A percentile compares a stretch with the other conserved stretches of the same genome.
These are phyloP conservation scores for Brettanomyces custersianus DNA, from an alignment of 805 yeast genomes.

Conservation along the genomic window DNA sequence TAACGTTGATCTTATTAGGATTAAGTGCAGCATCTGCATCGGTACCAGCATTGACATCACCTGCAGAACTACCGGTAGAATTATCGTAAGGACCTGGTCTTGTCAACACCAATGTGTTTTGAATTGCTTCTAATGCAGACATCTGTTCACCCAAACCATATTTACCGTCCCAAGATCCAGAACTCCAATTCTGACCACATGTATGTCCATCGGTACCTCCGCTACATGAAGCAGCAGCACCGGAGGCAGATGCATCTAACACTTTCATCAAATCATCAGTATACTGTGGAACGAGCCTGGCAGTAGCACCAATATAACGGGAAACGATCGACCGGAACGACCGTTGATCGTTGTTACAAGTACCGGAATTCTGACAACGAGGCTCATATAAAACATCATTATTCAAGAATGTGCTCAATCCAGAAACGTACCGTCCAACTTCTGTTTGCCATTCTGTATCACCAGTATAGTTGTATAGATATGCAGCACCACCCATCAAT, in stretches of 20 bases:
- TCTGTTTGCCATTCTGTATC: constrained; percentile 34
- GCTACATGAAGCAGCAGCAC: constrained; percentile 69
- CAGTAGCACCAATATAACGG: constrained; percentile 52
- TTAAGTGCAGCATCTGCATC: constrained; percentile 41
- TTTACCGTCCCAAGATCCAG: constrained; percentile 49
- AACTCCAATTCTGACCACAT: constrained; percentile 70
- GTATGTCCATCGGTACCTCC: constrained; percentile 86
- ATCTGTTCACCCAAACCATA: constrained; percentile 85
- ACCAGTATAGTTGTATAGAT: constrained; percentile 53
- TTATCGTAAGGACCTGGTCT: constrained; percentile 48
- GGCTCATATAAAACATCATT: constrained; percentile 46
- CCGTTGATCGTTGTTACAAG: constrained; percentile 70
- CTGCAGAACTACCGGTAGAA: constrained; percentile 63
- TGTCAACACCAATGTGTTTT: constrained; percentile 30
- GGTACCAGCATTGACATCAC: constrained; percentile 46
- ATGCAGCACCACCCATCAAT: constrained; percentile 60
- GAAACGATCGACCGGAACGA: constrained; percentile 65
- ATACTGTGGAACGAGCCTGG: constrained; percentile 43
- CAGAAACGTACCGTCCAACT: constrained; percentile 28
- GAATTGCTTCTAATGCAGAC: constrained; percentile 61
- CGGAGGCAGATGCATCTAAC: constrained; percentile 40
- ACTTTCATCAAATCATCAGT: constrained; percentile 29
- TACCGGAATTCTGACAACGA: constrained; percentile 43
- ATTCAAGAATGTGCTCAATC: constrained; percentile 38
- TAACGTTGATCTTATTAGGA: constrained; percentile 36